phyloP scores from a whole-genome alignment of 164 flowering plant genomes.

The Macadamia tetraphylla region DNA sequence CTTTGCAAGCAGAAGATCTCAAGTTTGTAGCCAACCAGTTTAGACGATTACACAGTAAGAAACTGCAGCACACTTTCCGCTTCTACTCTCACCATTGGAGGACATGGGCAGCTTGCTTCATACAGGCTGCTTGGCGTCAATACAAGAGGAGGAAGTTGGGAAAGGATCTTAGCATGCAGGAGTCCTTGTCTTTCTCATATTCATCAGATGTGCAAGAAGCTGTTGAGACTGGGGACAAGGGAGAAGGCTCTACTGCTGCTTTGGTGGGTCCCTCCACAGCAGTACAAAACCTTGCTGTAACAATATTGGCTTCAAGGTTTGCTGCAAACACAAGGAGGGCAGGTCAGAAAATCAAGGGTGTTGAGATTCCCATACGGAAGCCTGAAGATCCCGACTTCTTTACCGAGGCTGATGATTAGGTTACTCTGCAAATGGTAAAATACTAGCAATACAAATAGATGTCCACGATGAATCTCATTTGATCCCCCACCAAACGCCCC shows the following conservation, averaged over 20 bases:
- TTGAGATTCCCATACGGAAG: constrained; percentile 55
- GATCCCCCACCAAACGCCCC: too few relatives aligned
- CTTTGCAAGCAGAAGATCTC: constrained; percentile 79
- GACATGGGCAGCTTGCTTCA: constrained; percentile 97
- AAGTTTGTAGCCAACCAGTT: constrained; percentile 92
- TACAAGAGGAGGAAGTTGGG: constrained; percentile 54
- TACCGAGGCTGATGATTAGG: constrained; percentile 42
- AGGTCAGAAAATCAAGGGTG: constrained; percentile 49
- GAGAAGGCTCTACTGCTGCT: constrained; percentile 14
- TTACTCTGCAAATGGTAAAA: too few relatives aligned
- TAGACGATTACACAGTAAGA: constrained; percentile 83
- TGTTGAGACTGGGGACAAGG: constrained; percentile 28
- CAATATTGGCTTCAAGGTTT: constrained; percentile 67
- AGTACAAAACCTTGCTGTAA: constrained; percentile 52
- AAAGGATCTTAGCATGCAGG: constrained; percentile 32
- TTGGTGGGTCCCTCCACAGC: constrained; percentile 26
- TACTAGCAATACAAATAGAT: too few relatives aligned
- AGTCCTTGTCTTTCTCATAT: constrained; percentile 43
- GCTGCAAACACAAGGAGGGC: constrained; percentile 86
- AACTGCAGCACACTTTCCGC: constrained; percentile 83
- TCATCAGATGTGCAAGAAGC: constrained; percentile 19
- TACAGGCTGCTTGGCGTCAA: constrained; percentile 92
- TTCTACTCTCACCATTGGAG: constrained; percentile 96
- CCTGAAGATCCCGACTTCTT: constrained; percentile 96
- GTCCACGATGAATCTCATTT: too few relatives aligned